phyloP scores from a whole-genome alignment of 2,329 filamentous ascomycete genomes.

The Diplodia scrobiculata region DNA sequence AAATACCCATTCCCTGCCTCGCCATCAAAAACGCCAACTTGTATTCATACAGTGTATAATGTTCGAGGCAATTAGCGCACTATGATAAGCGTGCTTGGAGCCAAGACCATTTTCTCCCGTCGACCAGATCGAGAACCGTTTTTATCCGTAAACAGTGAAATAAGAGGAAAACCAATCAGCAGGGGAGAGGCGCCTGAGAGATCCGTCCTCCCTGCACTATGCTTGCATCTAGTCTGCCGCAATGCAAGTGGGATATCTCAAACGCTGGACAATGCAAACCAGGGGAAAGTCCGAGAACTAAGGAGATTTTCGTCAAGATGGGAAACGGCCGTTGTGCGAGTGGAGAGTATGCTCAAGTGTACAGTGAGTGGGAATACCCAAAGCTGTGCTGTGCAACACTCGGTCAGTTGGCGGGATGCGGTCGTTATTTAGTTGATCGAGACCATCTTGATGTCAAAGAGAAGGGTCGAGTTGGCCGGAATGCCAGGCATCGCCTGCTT shows the following conservation, averaged over 20 bases:
- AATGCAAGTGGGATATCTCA: constrained; percentile 50
- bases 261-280: constrained; percentile 40
- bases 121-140: constrained; percentile 4
- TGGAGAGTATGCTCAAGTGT: constrained; percentile 33
- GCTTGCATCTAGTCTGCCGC: constrained; percentile 27
- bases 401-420: constrained; percentile 34
- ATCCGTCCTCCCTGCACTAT: constrained; percentile 47
- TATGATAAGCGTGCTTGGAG: neutral
- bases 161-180: constrained; percentile 4
- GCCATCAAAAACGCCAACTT: constrained; percentile 25
- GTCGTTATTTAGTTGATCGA: constrained; percentile 48
- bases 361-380: constrained; percentile 39
- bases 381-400: constrained; percentile 36
- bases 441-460: constrained; percentile 72
- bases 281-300: constrained; percentile 23
- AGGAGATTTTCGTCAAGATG: constrained; percentile 33
- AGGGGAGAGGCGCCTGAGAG: constrained; percentile 36
- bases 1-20: neutral
- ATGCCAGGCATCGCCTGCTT: constrained; percentile 80
- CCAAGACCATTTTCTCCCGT: neutral
- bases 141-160: constrained; percentile 3
- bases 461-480: constrained; percentile 84
- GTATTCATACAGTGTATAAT: constrained; percentile 25
- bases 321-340: constrained; percentile 33
- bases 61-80: neutral